These are phyloP conservation scores for Stagonosporopsis cucurbitacearum DNA, from an alignment of 2,329 filamentous ascomycete species.

Conservation along the genomic window DNA sequence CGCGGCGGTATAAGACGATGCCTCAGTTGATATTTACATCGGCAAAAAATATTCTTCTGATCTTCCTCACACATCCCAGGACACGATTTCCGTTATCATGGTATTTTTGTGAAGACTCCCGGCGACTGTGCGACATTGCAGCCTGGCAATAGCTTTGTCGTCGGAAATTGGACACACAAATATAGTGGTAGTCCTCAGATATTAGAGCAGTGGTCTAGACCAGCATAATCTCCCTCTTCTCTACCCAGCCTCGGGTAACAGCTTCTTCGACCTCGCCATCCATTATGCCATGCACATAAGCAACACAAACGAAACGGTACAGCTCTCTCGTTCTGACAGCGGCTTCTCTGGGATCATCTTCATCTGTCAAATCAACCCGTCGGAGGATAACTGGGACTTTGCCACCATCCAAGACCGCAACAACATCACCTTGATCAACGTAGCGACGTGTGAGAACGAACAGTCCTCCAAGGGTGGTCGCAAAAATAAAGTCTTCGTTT, in stretches of 20 bases:
- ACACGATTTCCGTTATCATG: too few relatives aligned
- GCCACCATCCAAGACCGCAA: background rate
- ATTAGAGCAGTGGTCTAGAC: too few relatives aligned
- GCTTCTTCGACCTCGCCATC: slow-evolving; percentile 1
- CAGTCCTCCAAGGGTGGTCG: background rate
- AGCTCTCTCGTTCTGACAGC: background rate
- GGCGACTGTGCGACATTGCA: too few relatives aligned
- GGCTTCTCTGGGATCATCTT: background rate
- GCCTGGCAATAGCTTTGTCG: too few relatives aligned
- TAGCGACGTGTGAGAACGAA: background rate
- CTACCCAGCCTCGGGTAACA: background rate
- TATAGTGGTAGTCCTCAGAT: too few relatives aligned
- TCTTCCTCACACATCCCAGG: too few relatives aligned
- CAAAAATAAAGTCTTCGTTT: background rate
- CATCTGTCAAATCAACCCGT: background rate
- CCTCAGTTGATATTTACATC: too few relatives aligned
- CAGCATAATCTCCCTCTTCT: background rate
- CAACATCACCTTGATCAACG: background rate
- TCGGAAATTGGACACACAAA: too few relatives aligned
- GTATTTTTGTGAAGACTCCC: too few relatives aligned
- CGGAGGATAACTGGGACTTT: background rate
- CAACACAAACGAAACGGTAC: background rate
- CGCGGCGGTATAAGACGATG: too few relatives aligned
- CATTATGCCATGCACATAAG: background rate
- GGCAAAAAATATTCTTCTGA: too few relatives aligned